Base-by-base conservation (phyloP, 306 rosid species). In the Astragalus membranaceus region DNA sequence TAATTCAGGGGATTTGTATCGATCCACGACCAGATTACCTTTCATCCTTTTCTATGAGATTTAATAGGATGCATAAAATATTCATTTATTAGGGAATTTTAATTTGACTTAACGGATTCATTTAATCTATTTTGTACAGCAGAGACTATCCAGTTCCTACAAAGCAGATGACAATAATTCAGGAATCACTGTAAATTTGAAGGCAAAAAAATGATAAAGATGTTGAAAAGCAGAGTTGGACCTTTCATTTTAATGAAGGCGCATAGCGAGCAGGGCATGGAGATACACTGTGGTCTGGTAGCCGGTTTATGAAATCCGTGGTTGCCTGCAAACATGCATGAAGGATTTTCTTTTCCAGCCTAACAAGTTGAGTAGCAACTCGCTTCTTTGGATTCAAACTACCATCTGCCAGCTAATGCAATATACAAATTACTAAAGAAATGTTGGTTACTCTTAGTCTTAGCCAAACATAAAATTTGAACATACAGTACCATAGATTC, bases 251-350 rank as follows among this genome's bases (percentile, higher is more conserved):
- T 79, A 91, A 82, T 8, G 53, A 80, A 49, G 99, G 99, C 69
- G 92, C 88, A 72, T 87, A 84, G 51, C 92, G 96, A 52, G 97
- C 87, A 12, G 97, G 97, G 86, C 97, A 94, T 33, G 97, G 95
- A 58, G 92, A 84, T 69, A 88, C 71, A 66, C 86, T 88, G 72
- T 78, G 62, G 82, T 87, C 96, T 33, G 99, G 99, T 73, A 94
- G 75, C 84, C 84, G 87, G 76, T 75, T 51, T 55, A 88, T 88
- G 76, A 90, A 73, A 76, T 86, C 88, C 36, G 64, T 36, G 12
- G 86, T 77, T 41, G 85, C 89, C 78, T 83, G 79, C 86, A 88
- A 86, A 82, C 99, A 94, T 39, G 96, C 91, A 82, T 88, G 89
- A 30, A 94, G 92, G 39, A 87, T 91, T 87, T 86, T 94, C 89